Evolutionary conservation across 2,329 filamentous ascomycete species (phyloP).

Genomic region (Elsinoe perseae): DNA sequence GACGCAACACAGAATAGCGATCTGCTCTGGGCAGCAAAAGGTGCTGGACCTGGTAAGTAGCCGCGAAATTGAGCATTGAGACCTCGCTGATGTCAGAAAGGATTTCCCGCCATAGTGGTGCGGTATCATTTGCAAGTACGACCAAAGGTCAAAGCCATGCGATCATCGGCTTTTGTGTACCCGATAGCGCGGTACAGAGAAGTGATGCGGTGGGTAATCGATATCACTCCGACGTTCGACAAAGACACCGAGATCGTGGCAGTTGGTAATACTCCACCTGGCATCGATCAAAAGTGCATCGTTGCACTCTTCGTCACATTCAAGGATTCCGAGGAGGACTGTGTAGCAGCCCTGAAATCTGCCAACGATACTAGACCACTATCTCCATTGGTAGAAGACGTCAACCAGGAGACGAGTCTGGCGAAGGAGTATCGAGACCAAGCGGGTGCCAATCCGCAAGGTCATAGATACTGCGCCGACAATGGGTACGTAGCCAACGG

Average conservation of each 20-base stretch:
- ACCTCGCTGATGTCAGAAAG: constrained; percentile 20
- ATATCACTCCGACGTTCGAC: constrained; percentile 30
- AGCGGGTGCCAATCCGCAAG: constrained; percentile 40
- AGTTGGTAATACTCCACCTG: constrained; percentile 29
- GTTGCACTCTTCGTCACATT: constrained; percentile 38
- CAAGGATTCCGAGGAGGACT: constrained; percentile 32
- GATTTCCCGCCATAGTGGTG: constrained; percentile 48
- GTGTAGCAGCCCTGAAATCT: constrained; percentile 31
- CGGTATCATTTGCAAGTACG: constrained; percentile 42
- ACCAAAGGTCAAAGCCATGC: constrained; percentile 23
- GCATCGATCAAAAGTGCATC: constrained; percentile 26
- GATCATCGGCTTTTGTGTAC: constrained; percentile 40
- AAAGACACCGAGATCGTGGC: constrained; percentile 36
- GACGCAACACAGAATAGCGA: constrained; percentile 37
- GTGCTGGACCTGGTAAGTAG: constrained; percentile 34
- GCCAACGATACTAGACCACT: constrained; percentile 35
- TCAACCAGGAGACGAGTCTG: constrained; percentile 37
- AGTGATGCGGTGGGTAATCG: constrained; percentile 43
- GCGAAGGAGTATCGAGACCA: constrained; percentile 39
- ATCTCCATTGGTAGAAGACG: constrained; percentile 32
- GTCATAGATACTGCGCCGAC: constrained; percentile 44
- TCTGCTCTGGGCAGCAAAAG: constrained; percentile 44
- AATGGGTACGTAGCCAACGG: constrained; percentile 46
- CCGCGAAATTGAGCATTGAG: not conserved
- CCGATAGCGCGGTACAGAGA: constrained; percentile 38